Percentiles rank a stretch among this genome's conserved stretches.
Evolutionary conservation across 2,329 filamentous ascomycete genomes (phyloP).

Genomic region (Aspergillus bombycis): DNA sequence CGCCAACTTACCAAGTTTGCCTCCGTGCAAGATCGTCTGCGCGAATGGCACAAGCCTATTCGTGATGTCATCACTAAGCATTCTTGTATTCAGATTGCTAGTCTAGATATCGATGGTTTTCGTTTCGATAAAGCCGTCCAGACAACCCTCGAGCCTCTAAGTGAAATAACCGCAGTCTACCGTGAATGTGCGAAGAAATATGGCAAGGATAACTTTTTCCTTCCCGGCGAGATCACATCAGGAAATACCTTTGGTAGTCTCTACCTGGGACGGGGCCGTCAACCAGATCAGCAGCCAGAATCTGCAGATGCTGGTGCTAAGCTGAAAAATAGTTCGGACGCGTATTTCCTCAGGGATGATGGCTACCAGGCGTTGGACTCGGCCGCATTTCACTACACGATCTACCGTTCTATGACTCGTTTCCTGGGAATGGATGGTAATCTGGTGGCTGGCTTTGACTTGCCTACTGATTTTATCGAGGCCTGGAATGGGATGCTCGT

Average conservation of each 20-base stretch:
- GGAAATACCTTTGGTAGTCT: conserved; percentile 64
- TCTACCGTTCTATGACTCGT: conserved; percentile 64
- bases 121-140: conserved; percentile 70
- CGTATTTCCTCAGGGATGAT: conserved; percentile 56
- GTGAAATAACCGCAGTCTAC: conserved; percentile 60
- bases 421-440: conserved; percentile 65
- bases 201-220: conserved; percentile 66
- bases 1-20: conserved; percentile 68
- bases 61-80: conserved; percentile 61
- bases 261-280: conserved; percentile 63
- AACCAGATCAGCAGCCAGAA: conserved; percentile 55
- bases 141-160: conserved; percentile 64
- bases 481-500: conserved; percentile 61
- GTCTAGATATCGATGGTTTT: conserved; percentile 67
- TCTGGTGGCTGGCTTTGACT: conserved; percentile 57
- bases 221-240: conserved; percentile 67
- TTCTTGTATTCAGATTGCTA: conserved; percentile 64
- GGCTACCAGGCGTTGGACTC: conserved; percentile 60
- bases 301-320: conserved; percentile 54
- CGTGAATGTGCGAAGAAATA: conserved; percentile 58
- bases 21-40: conserved; percentile 67
- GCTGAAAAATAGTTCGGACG: conserved; percentile 48
- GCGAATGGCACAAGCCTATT: conserved; percentile 65
- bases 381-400: conserved; percentile 65
- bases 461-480: conserved; percentile 57